These are phyloP conservation scores for Pseudogymnoascus sp. DNA, from an alignment of 2,329 filamentous ascomycete genomes.

Conservation along the genomic window DNA sequence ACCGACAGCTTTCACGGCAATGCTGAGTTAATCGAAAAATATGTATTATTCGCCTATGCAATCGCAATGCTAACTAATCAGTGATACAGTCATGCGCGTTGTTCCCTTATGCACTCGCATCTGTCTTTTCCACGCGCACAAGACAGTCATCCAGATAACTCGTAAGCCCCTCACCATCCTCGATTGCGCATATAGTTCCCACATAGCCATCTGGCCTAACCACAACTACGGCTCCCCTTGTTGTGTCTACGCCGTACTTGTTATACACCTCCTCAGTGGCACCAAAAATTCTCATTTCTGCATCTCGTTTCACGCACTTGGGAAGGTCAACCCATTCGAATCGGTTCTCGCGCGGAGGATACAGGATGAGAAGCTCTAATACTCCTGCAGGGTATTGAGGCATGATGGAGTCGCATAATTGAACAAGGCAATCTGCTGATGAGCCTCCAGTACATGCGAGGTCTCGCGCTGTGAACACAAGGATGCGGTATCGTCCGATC, in stretches of 20 bases:
- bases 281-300: constrained; percentile 52
- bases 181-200: constrained; percentile 44
- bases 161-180: constrained; percentile 18
- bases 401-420: constrained; percentile 14
- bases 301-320: constrained; percentile 48
- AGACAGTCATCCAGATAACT: constrained; percentile 10
- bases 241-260: constrained; percentile 57
- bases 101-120: not conserved
- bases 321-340: constrained; percentile 26
- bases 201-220: constrained; percentile 67
- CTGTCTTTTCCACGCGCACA: not conserved
- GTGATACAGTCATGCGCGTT: not conserved
- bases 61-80: not conserved
- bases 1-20: not conserved
- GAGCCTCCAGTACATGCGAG: constrained; percentile 13
- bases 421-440: constrained; percentile 9
- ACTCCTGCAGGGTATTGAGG: constrained; percentile 44
- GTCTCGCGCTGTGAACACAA: constrained; percentile 17
- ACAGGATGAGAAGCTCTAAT: constrained; percentile 59
- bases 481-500: constrained; percentile 22
- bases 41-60: not conserved
- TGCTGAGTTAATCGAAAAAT: not conserved
- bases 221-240: constrained; percentile 48
- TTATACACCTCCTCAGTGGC: constrained; percentile 51
- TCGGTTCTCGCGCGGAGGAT: constrained; percentile 10